Evolutionary conservation across 768 basidiomycete species (phyloP).

Genomic region (Mycena filopes): DNA sequence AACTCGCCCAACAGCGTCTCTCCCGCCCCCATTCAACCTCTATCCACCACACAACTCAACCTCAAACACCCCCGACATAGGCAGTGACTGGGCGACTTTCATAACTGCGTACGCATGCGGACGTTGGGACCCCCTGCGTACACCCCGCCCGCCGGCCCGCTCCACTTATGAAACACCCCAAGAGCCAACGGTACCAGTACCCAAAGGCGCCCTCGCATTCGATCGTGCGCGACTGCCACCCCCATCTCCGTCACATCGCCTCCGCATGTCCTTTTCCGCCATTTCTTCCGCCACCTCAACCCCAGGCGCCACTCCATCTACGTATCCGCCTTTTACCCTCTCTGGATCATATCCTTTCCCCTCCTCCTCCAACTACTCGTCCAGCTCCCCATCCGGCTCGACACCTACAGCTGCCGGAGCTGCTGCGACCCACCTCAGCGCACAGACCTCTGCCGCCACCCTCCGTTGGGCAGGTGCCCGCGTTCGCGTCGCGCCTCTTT

Average conservation of each 20-base stretch:
- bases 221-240: constrained; percentile 22
- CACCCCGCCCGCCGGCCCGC: constrained; percentile 65
- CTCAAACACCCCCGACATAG: background rate
- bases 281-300: constrained; percentile 30
- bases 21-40: constrained; percentile 13
- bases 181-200: constrained; percentile 36
- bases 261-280: constrained; percentile 30
- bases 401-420: constrained; percentile 20
- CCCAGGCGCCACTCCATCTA: constrained; percentile 44
- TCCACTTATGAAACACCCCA: background rate
- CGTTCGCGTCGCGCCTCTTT: constrained; percentile 86
- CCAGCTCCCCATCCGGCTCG: constrained; percentile 13
- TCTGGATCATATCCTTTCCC: constrained; percentile 2
- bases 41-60: background rate
- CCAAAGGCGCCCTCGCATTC: constrained; percentile 38
- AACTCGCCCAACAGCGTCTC: background rate
- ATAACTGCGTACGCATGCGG: constrained; percentile 81
- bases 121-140: constrained; percentile 82
- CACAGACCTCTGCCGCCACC: constrained; percentile 78
- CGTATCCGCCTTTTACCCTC: constrained; percentile 17
- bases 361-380: constrained; percentile 22
- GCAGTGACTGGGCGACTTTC: constrained; percentile 77
- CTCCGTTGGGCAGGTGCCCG: constrained; percentile 88
- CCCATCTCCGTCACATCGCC: constrained; percentile 28
- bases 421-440: constrained; percentile 55